Conservation (phyloP, 139 green algal species). For the Auxenochlorella pyrenoidosa region DNA sequence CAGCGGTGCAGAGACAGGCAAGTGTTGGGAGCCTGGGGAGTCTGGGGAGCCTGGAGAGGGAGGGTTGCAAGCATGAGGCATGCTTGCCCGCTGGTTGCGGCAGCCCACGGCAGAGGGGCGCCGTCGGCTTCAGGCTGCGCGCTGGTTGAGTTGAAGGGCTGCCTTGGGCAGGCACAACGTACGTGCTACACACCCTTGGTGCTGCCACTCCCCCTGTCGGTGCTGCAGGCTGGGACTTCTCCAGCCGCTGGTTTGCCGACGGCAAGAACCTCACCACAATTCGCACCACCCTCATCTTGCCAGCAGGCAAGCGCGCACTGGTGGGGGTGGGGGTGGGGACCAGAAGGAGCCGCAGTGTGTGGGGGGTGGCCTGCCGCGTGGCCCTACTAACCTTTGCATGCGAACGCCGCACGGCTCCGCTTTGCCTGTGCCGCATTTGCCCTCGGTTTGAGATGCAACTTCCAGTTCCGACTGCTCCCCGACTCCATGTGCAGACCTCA, state of each 20-base stretch:
- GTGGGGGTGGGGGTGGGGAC: too few species aligned
- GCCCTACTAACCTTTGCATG: too few species aligned
- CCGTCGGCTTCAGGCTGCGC: too few species aligned
- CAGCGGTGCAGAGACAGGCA: conserved; percentile 78
- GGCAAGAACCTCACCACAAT: conserved; percentile 66
- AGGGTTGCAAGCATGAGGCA: not conserved
- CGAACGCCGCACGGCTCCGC: too few species aligned
- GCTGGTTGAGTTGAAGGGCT: too few species aligned
- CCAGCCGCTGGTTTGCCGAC: conserved; percentile 75
- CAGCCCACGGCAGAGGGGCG: too few species aligned
- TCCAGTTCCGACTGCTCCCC: not conserved
- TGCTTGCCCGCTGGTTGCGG: too few species aligned
- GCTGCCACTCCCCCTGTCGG: not conserved
- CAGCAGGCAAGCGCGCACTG: conserved; percentile 77
- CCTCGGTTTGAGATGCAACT: too few species aligned
- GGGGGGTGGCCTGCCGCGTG: too few species aligned
- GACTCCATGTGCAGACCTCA: conserved; percentile 74
- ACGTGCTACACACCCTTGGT: not conserved
- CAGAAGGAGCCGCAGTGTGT: too few species aligned
- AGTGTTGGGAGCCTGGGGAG: not conserved
- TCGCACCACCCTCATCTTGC: conserved; percentile 84
- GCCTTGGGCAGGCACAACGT: too few species aligned
- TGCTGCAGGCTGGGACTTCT: conserved; percentile 92
- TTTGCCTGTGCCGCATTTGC: not conserved
- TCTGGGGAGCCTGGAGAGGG: not conserved